phyloP scores from a whole-genome alignment of 2,329 filamentous ascomycete species.

The Verticillium zaregamsianum region DNA sequence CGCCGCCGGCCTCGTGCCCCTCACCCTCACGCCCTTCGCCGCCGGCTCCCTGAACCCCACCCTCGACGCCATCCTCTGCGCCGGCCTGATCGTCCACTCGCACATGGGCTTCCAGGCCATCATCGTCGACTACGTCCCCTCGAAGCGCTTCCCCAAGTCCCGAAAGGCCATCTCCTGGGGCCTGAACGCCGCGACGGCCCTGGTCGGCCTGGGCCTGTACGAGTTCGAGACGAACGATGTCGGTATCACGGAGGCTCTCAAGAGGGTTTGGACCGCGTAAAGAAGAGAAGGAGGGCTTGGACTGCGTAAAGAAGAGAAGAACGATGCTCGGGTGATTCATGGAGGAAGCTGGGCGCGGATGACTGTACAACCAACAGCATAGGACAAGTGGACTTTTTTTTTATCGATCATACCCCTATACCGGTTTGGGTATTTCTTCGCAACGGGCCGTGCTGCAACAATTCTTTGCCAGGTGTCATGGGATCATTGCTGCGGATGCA shows the following conservation, averaged over 20 bases:
- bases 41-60: constrained; percentile 86
- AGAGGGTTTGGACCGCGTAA: constrained; percentile 83
- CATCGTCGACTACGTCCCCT: constrained; percentile 89
- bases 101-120: constrained; percentile 92
- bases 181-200: constrained; percentile 72
- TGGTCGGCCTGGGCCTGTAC: constrained; percentile 85
- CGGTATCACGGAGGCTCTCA: constrained; percentile 83
- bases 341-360: not conserved
- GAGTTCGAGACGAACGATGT: constrained; percentile 99
- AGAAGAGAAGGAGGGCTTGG: constrained; percentile 57
- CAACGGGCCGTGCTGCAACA: not conserved
- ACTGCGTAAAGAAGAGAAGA: constrained; percentile 53
- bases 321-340: not conserved
- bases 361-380: constrained; percentile 5
- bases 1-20: constrained; percentile 75
- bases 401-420: not conserved
- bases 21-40: constrained; percentile 88
- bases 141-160: constrained; percentile 61
- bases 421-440: not conserved
- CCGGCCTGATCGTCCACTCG: constrained; percentile 81
- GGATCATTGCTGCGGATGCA: not conserved
- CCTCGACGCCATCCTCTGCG: constrained; percentile 81
- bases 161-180: constrained; percentile 70
- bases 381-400: constrained; percentile 2
- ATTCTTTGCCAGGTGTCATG: not conserved